phyloP scores from a whole-genome alignment of 225 moss, liverwort and hornwort genomes.

The Physcomitrium patens region DNA sequence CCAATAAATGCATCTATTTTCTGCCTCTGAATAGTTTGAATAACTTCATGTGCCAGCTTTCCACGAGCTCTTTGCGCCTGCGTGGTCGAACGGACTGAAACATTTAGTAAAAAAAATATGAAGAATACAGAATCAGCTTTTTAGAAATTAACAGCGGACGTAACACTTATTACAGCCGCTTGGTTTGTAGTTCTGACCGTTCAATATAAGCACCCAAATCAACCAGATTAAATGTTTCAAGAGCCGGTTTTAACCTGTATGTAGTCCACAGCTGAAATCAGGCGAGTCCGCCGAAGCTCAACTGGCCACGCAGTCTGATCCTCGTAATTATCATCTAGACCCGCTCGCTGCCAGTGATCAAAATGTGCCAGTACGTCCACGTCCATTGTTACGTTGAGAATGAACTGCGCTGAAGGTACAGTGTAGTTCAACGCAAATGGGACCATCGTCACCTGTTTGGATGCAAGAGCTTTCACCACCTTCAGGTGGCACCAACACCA shows the following conservation, averaged over 20 bases:
- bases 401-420: slow-evolving; percentile 55
- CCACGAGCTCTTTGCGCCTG: slow-evolving; percentile 70
- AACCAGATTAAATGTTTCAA: not conserved
- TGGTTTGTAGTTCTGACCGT: too few relatives aligned
- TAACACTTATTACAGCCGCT: not conserved
- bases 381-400: slow-evolving; percentile 54
- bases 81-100: too few relatives aligned
- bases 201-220: not conserved
- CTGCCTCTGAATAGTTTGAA: slow-evolving; percentile 36
- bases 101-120: not conserved
- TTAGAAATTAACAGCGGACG: not conserved
- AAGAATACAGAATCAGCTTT: too few relatives aligned
- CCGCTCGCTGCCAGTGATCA: slow-evolving; percentile 76
- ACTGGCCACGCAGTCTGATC: slow-evolving; percentile 64
- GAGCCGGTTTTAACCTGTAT: slow-evolving; percentile 48
- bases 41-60: slow-evolving; percentile 48
- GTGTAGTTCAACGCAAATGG: slow-evolving; percentile 57
- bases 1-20: slow-evolving; percentile 74
- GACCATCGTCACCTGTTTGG: slow-evolving; percentile 53
- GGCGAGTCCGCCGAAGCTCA: slow-evolving; percentile 59
- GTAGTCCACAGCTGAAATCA: slow-evolving; percentile 77
- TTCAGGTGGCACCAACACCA: slow-evolving; percentile 26
- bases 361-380: slow-evolving; percentile 68
- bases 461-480: slow-evolving; percentile 59
- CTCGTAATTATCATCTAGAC: slow-evolving; percentile 50